Evolutionary conservation across 1,139 yeast genomes (phyloP).

Genomic region (Taphrina populina): DNA sequence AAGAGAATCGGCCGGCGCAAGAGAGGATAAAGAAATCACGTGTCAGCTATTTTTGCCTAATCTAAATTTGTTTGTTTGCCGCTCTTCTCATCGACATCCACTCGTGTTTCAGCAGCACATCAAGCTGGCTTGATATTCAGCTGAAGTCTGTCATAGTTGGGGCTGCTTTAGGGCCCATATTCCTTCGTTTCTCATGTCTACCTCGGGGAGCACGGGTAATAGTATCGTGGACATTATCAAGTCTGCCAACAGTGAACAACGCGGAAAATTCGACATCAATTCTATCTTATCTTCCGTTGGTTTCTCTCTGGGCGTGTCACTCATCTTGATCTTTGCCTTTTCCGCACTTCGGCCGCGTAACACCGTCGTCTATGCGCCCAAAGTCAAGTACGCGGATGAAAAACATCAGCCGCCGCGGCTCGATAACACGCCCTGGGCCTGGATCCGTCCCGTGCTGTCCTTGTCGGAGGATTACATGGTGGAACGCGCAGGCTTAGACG

Average conservation of each 20-base stretch:
- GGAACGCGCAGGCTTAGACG: constrained; percentile 47
- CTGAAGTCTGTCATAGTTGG: too few relatives aligned
- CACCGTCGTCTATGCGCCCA: constrained; percentile 46
- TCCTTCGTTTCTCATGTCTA: constrained; percentile 3
- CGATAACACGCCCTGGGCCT: constrained; percentile 41
- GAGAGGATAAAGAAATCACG: too few relatives aligned
- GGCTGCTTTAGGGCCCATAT: too few relatives aligned
- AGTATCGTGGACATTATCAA: constrained; percentile 27
- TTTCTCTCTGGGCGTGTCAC: constrained; percentile 36
- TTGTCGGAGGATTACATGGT: constrained; percentile 43
- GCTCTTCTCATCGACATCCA: too few relatives aligned
- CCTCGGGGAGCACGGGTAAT: constrained; percentile 16
- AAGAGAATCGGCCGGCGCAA: too few relatives aligned
- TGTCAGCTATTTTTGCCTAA: too few relatives aligned
- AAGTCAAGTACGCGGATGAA: constrained; percentile 39
- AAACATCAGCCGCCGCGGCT: constrained; percentile 40
- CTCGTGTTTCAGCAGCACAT: too few relatives aligned
- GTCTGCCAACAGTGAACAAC: constrained; percentile 18
- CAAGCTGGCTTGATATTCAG: too few relatives aligned
- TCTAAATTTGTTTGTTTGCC: too few relatives aligned
- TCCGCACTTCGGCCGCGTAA: constrained; percentile 46
- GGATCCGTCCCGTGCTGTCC: constrained; percentile 42
- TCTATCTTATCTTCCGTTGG: constrained; percentile 31
- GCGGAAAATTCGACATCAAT: constrained; percentile 32
- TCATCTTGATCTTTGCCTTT: constrained; percentile 42